Percentiles rank a stretch among this genome's conserved stretches.
phyloP scores from a whole-genome alignment of 257 asterid genomes.

The Forsythia suspensa region DNA sequence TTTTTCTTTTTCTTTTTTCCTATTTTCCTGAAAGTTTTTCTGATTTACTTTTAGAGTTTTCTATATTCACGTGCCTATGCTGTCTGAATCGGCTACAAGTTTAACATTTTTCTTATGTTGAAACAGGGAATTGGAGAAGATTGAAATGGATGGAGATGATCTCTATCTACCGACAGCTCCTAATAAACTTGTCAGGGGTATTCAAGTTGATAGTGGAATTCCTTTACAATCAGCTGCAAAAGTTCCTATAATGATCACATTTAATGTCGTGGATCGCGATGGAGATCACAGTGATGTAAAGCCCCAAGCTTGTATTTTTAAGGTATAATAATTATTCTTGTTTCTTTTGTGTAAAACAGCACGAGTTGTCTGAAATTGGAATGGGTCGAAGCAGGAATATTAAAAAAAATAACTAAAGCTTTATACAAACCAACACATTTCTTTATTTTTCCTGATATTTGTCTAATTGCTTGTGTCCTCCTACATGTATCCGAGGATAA shows the following conservation, averaged over 20 bases:
- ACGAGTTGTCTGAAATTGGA: not conserved
- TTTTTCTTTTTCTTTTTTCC: conserved; percentile 9
- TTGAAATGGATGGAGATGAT: conserved; percentile 82
- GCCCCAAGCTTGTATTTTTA: conserved; percentile 98
- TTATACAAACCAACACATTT: no score
- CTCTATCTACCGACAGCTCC: conserved; percentile 97
- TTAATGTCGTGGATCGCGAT: conserved; percentile 83
- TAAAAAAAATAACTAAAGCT: no score
- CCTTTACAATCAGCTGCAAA: conserved; percentile 98
- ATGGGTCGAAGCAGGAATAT: not conserved
- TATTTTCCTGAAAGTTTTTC: conserved; percentile 11
- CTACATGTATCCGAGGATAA: not conserved
- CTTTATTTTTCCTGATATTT: no score
- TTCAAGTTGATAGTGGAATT: conserved; percentile 92
- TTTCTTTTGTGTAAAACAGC: not conserved
- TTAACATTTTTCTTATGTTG: conserved; percentile 14
- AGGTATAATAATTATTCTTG: conserved; percentile 46
- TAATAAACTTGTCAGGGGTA: conserved; percentile 81
- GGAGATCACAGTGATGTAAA: conserved; percentile 75
- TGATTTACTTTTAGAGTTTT: conserved; percentile 17
- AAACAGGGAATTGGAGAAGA: conserved; percentile 87
- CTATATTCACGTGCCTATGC: not conserved
- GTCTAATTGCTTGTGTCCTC: no score
- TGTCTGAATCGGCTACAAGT: not conserved
- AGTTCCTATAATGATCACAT: conserved; percentile 99